Evolutionary conservation across 169 alveolate genomes (phyloP).

Genomic region (Plasmodium gallinaceum): DNA sequence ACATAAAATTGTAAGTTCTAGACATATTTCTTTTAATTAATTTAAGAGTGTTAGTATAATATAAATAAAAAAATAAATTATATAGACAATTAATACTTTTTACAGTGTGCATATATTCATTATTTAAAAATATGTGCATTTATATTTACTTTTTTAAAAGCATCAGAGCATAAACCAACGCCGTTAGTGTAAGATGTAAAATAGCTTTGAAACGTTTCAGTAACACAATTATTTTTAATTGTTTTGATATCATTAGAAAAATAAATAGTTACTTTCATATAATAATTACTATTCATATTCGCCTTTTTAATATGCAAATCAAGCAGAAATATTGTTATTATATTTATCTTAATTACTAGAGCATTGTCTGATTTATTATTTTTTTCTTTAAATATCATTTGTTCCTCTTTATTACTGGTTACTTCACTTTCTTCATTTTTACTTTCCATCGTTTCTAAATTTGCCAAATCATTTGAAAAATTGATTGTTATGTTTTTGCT

Average conservation of each 20-base stretch:
- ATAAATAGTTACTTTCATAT: constrained; percentile 38
- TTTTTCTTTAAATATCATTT: neutral
- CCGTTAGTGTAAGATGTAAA: constrained; percentile 55
- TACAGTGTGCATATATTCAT: neutral
- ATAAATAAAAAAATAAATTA: neutral
- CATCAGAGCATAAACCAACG: constrained; percentile 52
- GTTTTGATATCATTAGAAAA: constrained; percentile 47
- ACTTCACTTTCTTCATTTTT: neutral
- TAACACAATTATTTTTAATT: constrained; percentile 26
- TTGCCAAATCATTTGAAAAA: constrained; percentile 7
- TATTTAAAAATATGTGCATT: neutral
- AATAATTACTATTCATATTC: constrained; percentile 25
- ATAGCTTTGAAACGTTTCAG: constrained; percentile 40
- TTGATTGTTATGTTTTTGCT: constrained; percentile 6
- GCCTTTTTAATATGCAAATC: constrained; percentile 19
- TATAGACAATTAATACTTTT: neutral
- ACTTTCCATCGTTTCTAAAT: neutral
- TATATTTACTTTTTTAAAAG: constrained; percentile 50
- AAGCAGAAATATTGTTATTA: constrained; percentile 39
- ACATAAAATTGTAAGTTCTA: neutral
- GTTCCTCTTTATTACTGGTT: neutral
- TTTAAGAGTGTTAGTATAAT: neutral
- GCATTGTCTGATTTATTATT: neutral
- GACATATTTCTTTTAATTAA: no score
- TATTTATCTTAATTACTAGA: constrained; percentile 34